These are phyloP conservation scores for Aegilops speltoides DNA, from an alignment of 176 grass and related monocot genomes.

Conservation along the genomic window DNA sequence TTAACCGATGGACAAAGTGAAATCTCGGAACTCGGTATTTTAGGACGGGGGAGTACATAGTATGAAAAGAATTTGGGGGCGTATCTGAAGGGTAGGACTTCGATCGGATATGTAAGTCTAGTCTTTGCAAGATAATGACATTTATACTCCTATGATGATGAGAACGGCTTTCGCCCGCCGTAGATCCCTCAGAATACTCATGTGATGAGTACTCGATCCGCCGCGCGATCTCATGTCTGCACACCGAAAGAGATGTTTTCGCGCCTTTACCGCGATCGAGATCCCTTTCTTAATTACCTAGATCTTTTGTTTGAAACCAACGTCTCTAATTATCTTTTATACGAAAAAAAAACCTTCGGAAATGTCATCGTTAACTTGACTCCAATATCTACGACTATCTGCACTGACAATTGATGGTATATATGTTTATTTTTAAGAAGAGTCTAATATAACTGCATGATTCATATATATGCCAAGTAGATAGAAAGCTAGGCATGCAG, in stretches of 20 bases:
- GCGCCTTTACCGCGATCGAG: background rate
- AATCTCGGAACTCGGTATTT: background rate
- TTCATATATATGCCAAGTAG: background rate
- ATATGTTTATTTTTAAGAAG: background rate
- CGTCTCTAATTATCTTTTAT: background rate
- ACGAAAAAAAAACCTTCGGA: background rate
- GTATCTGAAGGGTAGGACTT: background rate
- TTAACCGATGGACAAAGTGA: background rate
- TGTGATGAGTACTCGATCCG: background rate
- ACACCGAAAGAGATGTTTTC: background rate
- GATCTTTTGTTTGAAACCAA: background rate
- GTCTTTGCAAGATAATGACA: conserved; percentile 23
- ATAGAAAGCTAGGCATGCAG: background rate
- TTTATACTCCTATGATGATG: background rate
- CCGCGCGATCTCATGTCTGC: background rate
- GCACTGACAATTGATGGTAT: background rate
- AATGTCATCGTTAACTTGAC: background rate
- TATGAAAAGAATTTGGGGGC: background rate
- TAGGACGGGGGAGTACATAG: background rate
- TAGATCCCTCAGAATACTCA: background rate
- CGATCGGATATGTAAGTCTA: background rate
- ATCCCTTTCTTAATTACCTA: background rate
- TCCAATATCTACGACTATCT: background rate
- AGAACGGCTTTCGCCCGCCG: background rate
- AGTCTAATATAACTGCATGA: background rate